Percentiles rank a stretch among this genome's conserved stretches.
These are phyloP conservation scores for Metarhizium guizhouense DNA, from an alignment of 2,329 filamentous ascomycete species.

Conservation along the genomic window DNA sequence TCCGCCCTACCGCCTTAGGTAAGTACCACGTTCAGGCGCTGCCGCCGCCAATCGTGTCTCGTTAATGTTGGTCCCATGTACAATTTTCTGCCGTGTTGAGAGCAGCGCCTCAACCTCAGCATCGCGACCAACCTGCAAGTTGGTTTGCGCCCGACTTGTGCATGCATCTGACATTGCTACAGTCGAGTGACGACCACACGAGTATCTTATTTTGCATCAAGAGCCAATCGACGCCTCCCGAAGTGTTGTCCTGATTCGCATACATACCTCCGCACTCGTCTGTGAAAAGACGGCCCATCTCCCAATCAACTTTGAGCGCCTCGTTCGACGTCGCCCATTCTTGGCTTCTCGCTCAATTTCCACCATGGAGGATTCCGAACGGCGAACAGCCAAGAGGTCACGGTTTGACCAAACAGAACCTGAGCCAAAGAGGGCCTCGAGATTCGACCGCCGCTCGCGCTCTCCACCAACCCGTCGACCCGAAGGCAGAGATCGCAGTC, in stretches of 20 bases:
- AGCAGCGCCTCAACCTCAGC: background rate
- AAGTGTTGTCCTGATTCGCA: background rate
- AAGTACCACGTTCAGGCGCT: too few species aligned
- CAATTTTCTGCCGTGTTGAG: background rate
- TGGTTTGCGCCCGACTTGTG: background rate
- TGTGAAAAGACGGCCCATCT: background rate
- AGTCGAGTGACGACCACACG: background rate
- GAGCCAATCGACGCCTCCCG: background rate
- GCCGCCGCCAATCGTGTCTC: background rate
- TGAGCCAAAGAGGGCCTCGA: conserved; percentile 64
- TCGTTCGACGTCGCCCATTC: background rate
- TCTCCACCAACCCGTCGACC: conserved; percentile 63
- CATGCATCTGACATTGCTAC: background rate
- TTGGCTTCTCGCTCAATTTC: background rate
- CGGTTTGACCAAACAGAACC: conserved; percentile 90
- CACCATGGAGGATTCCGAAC: conserved; percentile 65
- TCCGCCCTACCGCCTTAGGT: too few species aligned
- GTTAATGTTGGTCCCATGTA: background rate
- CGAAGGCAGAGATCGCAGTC: conserved; percentile 76
- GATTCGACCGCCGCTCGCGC: conserved; percentile 87
- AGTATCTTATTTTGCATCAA: background rate
- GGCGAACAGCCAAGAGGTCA: conserved; percentile 68
- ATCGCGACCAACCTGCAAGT: background rate
- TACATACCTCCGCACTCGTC: background rate
- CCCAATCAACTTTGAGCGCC: background rate